Evolutionary conservation across 345 rosid species (phyloP).

Genomic region (Acer yangbiense): DNA sequence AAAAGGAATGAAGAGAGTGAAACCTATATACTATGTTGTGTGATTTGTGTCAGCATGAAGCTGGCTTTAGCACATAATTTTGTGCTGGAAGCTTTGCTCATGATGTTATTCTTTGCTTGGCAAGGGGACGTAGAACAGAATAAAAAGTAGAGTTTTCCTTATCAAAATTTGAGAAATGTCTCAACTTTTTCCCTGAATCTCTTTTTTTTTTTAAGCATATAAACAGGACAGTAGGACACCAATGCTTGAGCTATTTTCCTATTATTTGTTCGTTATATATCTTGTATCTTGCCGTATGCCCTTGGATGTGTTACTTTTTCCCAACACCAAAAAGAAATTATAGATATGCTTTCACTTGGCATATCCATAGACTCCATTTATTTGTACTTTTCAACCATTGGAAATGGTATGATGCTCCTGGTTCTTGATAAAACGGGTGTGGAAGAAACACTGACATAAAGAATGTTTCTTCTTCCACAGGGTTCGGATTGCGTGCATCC

Average conservation of each 20-base stretch:
- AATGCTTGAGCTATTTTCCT: not conserved
- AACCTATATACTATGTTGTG: not conserved
- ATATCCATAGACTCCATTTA: not conserved
- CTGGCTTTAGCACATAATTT: not conserved
- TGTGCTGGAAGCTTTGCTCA: not conserved
- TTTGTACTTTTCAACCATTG: not conserved
- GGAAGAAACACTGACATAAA: not conserved
- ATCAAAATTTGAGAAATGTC: not conserved
- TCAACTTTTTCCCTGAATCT: not conserved
- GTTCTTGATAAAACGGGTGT: not conserved
- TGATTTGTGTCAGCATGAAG: not conserved
- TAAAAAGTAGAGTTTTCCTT: not conserved
- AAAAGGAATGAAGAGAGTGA: not conserved
- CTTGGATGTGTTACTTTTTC: not conserved
- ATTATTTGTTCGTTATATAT: not conserved
- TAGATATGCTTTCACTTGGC: not conserved
- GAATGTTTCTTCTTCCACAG: constrained; percentile 31
- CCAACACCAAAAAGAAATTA: not conserved
- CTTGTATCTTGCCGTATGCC: not conserved
- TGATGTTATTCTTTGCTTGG: not conserved
- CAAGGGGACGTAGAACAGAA: not conserved
- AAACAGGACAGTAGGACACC: not conserved
- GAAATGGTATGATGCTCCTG: not conserved
- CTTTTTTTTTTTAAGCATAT: not conserved
- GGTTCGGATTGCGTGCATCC: constrained; percentile 89